Evolutionary conservation across 306 rosid species (phyloP).

Genomic region (Cucurbita pepo): DNA sequence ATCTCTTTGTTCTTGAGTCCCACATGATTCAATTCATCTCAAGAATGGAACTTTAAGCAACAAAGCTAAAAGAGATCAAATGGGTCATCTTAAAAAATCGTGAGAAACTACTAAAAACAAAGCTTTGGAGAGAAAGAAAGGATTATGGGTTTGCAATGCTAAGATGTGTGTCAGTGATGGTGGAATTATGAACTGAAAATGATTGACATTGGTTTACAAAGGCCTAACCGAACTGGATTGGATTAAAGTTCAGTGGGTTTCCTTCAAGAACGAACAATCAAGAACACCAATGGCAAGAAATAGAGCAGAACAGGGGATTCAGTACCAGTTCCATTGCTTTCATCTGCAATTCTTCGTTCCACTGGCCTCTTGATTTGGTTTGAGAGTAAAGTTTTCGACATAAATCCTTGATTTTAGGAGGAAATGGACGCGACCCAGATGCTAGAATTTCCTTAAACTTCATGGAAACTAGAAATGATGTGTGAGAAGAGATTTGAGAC

Average conservation of each 20-base stretch:
- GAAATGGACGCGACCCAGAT: no score
- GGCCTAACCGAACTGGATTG: not conserved
- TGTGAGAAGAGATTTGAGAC: no score
- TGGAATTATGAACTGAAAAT: not conserved
- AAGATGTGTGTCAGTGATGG: not conserved
- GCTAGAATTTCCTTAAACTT: no score
- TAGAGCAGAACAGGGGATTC: not conserved
- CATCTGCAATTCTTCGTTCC: no score
- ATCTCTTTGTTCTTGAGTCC: not conserved
- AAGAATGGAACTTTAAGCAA: not conserved
- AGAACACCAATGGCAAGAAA: not conserved
- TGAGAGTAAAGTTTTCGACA: no score
- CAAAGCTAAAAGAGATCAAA: not conserved
- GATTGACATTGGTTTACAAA: not conserved
- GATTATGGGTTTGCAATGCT: not conserved
- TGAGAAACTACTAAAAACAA: no score
- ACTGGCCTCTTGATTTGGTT: no score
- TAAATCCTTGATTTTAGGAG: no score
- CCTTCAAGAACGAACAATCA: not conserved
- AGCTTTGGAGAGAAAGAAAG: not conserved
- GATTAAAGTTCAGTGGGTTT: not conserved
- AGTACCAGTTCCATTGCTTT: no score
- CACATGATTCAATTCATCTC: not conserved
- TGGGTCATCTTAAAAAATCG: not conserved
- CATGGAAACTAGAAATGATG: no score